These are phyloP conservation scores for Globisporangium solare DNA, from an alignment of 352 stramenopile species.

Conservation along the genomic window DNA sequence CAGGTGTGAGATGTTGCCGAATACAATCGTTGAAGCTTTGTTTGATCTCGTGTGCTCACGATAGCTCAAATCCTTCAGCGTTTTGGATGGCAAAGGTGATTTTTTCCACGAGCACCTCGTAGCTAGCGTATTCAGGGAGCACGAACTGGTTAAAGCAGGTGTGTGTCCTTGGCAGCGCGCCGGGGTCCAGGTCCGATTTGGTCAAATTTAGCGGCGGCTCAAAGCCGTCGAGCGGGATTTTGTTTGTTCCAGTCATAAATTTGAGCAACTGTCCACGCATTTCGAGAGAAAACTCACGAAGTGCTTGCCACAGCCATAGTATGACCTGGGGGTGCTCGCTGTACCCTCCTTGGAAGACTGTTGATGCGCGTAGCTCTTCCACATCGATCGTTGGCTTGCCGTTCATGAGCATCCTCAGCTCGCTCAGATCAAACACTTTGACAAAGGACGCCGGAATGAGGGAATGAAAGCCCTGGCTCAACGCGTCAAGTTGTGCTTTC, in stretches of 20 bases:
- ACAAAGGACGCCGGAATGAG: constrained; percentile 45
- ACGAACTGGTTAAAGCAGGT: constrained; percentile 90
- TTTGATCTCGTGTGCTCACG: constrained; percentile 22
- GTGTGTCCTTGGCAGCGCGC: constrained; percentile 67
- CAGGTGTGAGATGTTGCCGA: neutral
- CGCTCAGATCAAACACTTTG: constrained; percentile 39
- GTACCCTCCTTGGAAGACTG: constrained; percentile 82
- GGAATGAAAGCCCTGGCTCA: constrained; percentile 43
- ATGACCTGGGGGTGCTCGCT: constrained; percentile 68
- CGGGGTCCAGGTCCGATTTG: constrained; percentile 63
- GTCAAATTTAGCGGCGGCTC: constrained; percentile 85
- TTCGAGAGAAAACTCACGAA: constrained; percentile 60
- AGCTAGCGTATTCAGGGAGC: constrained; percentile 71
- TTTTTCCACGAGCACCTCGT: constrained; percentile 63
- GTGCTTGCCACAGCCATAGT: constrained; percentile 82
- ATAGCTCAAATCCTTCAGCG: constrained; percentile 77
- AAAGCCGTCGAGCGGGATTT: constrained; percentile 82
- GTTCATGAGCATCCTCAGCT: constrained; percentile 44
- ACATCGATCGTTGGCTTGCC: constrained; percentile 72
- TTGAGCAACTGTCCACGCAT: constrained; percentile 67
- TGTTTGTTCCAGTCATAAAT: constrained; percentile 83
- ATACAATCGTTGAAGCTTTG: neutral
- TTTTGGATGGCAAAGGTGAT: constrained; percentile 77
- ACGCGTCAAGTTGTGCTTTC: constrained; percentile 49
- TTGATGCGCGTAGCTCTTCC: constrained; percentile 76